Evolutionary conservation across 345 rosid genomes (phyloP), one percentile per base, ranked within the genome.

Genomic region (Brassica incana): DNA sequence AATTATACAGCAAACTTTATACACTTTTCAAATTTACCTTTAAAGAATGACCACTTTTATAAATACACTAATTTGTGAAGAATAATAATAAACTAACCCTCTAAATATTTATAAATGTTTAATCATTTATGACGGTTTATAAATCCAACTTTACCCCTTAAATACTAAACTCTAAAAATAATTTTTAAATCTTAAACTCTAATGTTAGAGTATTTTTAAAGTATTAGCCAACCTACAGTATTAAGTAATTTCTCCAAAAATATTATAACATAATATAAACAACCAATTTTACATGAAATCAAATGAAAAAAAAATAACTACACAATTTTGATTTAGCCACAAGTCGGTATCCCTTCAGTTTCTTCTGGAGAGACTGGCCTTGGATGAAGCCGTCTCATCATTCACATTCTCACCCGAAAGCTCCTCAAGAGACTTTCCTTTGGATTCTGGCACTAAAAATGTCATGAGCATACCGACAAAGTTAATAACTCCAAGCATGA

Each of bases 391-490:
- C 1, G 59, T 75, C 67, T 80, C 84, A 18, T 82, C 85, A 29
- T 43, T 71, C 10, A 83, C 86, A 5, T 83, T 83, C 36, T 88
- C 88, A 2, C 89, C 84, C 0, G 89, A 81, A 48, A 88, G 78
- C 43, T 88, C 89, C 78, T 86, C 86, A 76, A 86, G 72, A n/a
- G 90, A 87, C 71, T 77, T 85, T 0, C 90, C 90, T 52, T 84
- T 88, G 6, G 89, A 73, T 76, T 88, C 89, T 0, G 89, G 91
- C 8, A 83, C 88, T 74, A 88, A 43, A 79, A 86, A 69, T 11
- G 87, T 86, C 74, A 86, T 84, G 16, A 84, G 1, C 58, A 86
- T 65, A 2, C 91, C 89, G 6, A 83, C 68, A 65, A 77, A 75
- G 67, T 85, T 86, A 30, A 86, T 32, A 15, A 54, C 60, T 15